phyloP scores from a whole-genome alignment of 371 early-diverging fungal species.

The Syncephalis plumigaleata region DNA sequence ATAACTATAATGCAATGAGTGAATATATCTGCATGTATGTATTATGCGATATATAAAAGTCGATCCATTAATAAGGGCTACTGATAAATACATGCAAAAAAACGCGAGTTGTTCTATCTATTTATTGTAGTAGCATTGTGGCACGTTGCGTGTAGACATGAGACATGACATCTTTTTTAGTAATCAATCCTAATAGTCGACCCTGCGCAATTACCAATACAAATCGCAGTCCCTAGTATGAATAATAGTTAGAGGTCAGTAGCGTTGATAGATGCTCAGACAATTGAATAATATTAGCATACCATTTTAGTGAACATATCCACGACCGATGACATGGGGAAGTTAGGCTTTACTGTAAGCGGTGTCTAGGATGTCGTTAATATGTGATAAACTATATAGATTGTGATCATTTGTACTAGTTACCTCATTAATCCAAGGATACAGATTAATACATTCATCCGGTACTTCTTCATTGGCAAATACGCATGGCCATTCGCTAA shows the following conservation, averaged over 20 bases:
- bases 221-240: constrained; percentile 32
- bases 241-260: background rate
- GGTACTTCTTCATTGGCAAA: constrained; percentile 21
- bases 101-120: too few relatives aligned
- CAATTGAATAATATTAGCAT: constrained; percentile 4
- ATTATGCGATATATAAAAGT: too few relatives aligned
- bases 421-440: constrained; percentile 40
- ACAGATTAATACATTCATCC: constrained; percentile 32
- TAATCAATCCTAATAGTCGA: constrained; percentile 34
- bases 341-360: constrained; percentile 32
- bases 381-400: constrained; percentile 3
- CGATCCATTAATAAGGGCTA: too few relatives aligned
- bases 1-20: too few relatives aligned
- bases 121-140: too few relatives aligned
- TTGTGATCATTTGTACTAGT: background rate
- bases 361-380: constrained; percentile 27
- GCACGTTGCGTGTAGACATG: constrained; percentile 13
- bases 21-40: too few relatives aligned
- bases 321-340: constrained; percentile 54
- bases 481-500: constrained; percentile 16
- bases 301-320: constrained; percentile 58
- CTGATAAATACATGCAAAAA: too few relatives aligned
- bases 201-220: constrained; percentile 34
- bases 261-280: too few relatives aligned
- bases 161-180: constrained; percentile 47